Conservation (phyloP, 257 asterid genomes). For the Schizonepeta tenuifolia region DNA sequence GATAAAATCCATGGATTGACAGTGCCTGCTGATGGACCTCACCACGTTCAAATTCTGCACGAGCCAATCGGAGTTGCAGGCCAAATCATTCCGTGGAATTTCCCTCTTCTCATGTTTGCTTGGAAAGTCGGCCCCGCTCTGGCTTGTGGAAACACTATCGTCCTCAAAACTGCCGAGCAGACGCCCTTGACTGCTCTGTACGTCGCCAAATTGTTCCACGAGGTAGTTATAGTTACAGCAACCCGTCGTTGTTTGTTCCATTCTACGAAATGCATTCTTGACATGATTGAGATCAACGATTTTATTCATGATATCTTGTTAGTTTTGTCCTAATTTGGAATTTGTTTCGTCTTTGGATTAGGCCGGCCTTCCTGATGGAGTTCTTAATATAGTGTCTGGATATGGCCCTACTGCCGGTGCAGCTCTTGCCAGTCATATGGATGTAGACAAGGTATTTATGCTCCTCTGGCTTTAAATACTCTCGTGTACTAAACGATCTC, state of each 20-base stretch:
- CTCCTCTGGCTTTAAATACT: no score
- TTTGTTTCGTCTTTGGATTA: conserved; percentile 28
- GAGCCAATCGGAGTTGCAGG: conserved; percentile 94
- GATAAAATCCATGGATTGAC: conserved; percentile 81
- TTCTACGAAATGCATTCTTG: no score
- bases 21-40: conserved; percentile 72
- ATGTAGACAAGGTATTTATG: conserved; percentile 71
- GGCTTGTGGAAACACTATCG: conserved; percentile 72
- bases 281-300: not conserved
- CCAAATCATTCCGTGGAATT: conserved; percentile 88
- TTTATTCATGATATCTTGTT: not conserved
- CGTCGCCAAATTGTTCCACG: conserved; percentile 68
- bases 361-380: conserved; percentile 94
- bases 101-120: conserved; percentile 80
- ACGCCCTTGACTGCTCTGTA: conserved; percentile 81
- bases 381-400: conserved; percentile 69
- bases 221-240: conserved; percentile 40
- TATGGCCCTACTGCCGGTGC: conserved; percentile 89
- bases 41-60: conserved; percentile 66
- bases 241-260: not conserved
- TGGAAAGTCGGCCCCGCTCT: conserved; percentile 86
- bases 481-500: not conserved
- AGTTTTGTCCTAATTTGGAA: not conserved
- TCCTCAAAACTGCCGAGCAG: conserved; percentile 87
- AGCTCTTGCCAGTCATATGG: conserved; percentile 86